A percentile compares a stretch with the other conserved stretches of the same genome.
phyloP scores from a whole-genome alignment of 148 eudicot species.

The Amaranthus palmeri region DNA sequence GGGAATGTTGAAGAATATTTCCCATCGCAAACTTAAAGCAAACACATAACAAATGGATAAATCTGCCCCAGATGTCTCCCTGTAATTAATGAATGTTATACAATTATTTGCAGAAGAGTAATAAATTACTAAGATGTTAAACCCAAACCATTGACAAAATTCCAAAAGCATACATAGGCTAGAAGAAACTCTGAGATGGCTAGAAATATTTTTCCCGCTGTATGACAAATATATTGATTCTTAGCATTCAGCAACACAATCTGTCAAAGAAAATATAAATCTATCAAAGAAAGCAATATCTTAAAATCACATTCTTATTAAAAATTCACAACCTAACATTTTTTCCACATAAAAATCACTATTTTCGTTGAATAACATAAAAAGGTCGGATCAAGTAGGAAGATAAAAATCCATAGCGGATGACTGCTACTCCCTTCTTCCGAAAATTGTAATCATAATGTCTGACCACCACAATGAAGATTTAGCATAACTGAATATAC shows the following conservation, averaged over 20 bases:
- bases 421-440: not conserved
- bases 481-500: too few species aligned
- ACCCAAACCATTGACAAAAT: too few species aligned
- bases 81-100: slow-evolving; percentile 21
- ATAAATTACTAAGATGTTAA: not conserved
- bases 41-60: slow-evolving; percentile 39
- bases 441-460: too few species aligned
- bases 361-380: too few species aligned
- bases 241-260: slow-evolving; percentile 36
- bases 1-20: slow-evolving; percentile 30
- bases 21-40: slow-evolving; percentile 49
- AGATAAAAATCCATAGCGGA: not conserved
- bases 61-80: slow-evolving; percentile 47
- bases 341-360: not conserved
- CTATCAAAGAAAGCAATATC: not conserved
- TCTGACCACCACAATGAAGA: too few species aligned
- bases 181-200: slow-evolving; percentile 50
- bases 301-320: not conserved
- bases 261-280: slow-evolving; percentile 28
- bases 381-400: not conserved
- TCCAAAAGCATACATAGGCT: slow-evolving; percentile 37
- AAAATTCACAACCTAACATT: not conserved
- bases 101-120: slow-evolving; percentile 2
- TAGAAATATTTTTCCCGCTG: slow-evolving; percentile 50
- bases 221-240: slow-evolving; percentile 52